Percentiles rank a stretch among this genome's conserved stretches.
Evolutionary conservation across 345 rosid genomes (phyloP).

Genomic region (Brassica rapa): DNA sequence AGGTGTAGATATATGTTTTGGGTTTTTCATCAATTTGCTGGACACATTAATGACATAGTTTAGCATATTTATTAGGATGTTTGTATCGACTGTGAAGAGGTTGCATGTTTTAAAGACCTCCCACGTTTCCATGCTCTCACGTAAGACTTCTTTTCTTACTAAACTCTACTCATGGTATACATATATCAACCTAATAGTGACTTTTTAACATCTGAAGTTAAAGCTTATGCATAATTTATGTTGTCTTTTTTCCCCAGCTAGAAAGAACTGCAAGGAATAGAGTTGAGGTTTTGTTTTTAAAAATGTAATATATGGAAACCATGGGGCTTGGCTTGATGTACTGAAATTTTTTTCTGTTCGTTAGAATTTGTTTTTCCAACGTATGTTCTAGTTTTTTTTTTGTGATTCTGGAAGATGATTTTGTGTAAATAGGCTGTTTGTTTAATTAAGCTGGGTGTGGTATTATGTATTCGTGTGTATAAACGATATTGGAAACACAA

Average conservation of each 20-base stretch:
- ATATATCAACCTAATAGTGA: not conserved
- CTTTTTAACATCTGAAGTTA: not conserved
- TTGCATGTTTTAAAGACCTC: slow-evolving; percentile 88
- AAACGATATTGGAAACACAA: not conserved
- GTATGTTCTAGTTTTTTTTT: slow-evolving; percentile 13
- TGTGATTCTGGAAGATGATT: slow-evolving; percentile 1
- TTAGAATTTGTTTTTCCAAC: not conserved
- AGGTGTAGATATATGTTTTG: not conserved
- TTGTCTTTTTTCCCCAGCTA: slow-evolving; percentile 11
- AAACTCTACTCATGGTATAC: not conserved
- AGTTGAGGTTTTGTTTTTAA: slow-evolving; percentile 21
- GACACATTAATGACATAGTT: not conserved
- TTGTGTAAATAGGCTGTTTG: slow-evolving; percentile 25
- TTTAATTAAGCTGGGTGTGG: not conserved
- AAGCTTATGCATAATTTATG: not conserved
- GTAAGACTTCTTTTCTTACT: slow-evolving; percentile 23
- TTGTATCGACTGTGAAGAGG: slow-evolving; percentile 91
- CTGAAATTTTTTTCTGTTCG: not conserved
- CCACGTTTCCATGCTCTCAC: slow-evolving; percentile 41
- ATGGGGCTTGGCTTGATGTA: slow-evolving; percentile 28
- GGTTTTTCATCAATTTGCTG: not conserved
- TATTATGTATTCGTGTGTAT: slow-evolving; percentile 14
- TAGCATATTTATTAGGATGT: slow-evolving; percentile 62
- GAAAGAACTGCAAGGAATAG: slow-evolving; percentile 28
- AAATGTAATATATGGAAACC: slow-evolving; percentile 25